These are phyloP conservation scores for Amanita fuliginea DNA, from an alignment of 768 basidiomycete genomes.

Conservation along the genomic window DNA sequence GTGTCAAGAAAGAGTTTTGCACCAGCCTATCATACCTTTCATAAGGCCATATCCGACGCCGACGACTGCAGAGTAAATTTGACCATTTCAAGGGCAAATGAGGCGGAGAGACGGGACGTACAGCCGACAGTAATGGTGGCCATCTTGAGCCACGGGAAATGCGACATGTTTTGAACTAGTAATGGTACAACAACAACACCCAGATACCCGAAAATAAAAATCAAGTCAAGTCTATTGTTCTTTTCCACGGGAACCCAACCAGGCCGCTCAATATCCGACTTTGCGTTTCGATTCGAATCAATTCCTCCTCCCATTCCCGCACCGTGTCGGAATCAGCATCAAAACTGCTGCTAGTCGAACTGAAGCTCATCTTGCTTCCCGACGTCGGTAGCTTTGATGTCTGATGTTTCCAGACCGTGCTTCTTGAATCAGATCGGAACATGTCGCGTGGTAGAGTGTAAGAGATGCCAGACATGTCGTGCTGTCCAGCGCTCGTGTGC, in stretches of 20 bases:
- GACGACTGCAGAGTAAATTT: conserved; percentile 27
- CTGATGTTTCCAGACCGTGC: conserved; percentile 1
- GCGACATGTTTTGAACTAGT: conserved; percentile 21
- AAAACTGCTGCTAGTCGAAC: conserved; percentile 14
- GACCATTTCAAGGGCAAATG: background rate
- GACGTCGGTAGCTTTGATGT: conserved; percentile 11
- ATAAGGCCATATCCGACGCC: conserved; percentile 46
- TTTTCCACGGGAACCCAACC: conserved; percentile 32
- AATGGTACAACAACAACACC: background rate
- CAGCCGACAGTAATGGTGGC: conserved; percentile 32
- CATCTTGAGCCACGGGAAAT: conserved; percentile 50
- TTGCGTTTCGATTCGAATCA: conserved; percentile 55
- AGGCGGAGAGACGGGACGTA: conserved; percentile 22
- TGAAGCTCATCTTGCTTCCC: conserved; percentile 23
- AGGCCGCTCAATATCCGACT: conserved; percentile 42
- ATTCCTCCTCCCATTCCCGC: conserved; percentile 72
- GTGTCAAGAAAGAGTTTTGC: conserved; percentile 1
- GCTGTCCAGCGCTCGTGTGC: conserved; percentile 66
- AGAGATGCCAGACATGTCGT: conserved; percentile 30
- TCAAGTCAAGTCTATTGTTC: background rate
- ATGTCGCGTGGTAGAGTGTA: conserved; percentile 4
- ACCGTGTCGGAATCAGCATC: conserved; percentile 28
- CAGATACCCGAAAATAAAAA: background rate
- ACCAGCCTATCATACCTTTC: too few relatives aligned
- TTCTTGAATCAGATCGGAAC: background rate